phyloP scores from a whole-genome alignment of 177 flowering plant genomes.

The Vitis hybrid region DNA sequence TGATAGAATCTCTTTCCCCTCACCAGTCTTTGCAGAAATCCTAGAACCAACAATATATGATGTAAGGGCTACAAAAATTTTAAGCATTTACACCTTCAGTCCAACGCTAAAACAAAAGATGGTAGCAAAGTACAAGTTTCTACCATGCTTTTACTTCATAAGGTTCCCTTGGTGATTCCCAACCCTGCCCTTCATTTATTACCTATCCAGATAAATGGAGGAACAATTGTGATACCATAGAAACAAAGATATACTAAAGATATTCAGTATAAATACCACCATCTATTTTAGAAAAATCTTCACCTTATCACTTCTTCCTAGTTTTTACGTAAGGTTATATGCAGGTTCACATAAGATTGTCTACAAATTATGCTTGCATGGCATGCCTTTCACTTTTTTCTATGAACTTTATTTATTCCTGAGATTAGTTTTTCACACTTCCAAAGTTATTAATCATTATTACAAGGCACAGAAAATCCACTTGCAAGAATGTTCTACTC shows the following conservation, averaged over 20 bases:
- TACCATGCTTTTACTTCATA: constrained; percentile 95
- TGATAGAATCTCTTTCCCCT: constrained; percentile 64
- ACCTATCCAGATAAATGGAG: constrained; percentile 40
- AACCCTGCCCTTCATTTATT: constrained; percentile 78
- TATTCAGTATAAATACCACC: not conserved
- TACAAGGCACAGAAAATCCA: not conserved
- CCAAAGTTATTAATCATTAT: not conserved
- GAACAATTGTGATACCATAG: not conserved
- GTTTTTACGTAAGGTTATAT: not conserved
- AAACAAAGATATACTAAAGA: not conserved
- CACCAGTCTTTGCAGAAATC: constrained; percentile 74
- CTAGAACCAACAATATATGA: constrained; percentile 35
- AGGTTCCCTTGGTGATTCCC: constrained; percentile 97
- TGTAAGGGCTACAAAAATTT: not conserved
- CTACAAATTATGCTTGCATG: not conserved
- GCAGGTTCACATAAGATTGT: not conserved
- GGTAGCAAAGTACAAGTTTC: constrained; percentile 5
- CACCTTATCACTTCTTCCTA: not conserved
- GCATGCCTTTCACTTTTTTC: not conserved
- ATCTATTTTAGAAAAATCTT: not conserved
- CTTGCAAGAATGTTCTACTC: not conserved
- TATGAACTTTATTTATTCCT: not conserved
- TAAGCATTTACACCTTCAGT: not conserved
- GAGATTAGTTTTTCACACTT: not conserved
- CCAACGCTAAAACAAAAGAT: not conserved